Percentiles rank a stretch among this genome's conserved stretches.
Evolutionary conservation across 495 filamentous ascomycete species (phyloP).

Genomic region (Podospora pseudocomata): DNA sequence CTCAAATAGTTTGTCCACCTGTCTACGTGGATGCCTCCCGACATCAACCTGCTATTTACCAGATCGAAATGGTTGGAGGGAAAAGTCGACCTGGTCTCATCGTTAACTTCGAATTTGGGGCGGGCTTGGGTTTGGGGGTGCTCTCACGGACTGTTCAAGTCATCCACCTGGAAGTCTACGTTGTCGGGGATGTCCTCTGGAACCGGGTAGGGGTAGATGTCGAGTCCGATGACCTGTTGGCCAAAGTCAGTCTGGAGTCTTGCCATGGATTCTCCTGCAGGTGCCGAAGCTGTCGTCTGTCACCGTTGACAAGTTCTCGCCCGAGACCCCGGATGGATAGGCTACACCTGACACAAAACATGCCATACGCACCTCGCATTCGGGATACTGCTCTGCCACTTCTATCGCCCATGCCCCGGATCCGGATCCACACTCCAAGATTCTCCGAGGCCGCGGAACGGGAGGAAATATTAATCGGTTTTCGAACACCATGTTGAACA

Average conservation of each 20-base stretch:
- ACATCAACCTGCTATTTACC: conserved; percentile 80
- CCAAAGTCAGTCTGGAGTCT: neutral
- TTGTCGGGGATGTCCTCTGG: conserved; percentile 67
- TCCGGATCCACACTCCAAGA: conserved; percentile 78
- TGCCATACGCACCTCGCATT: conserved; percentile 62
- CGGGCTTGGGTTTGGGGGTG: neutral
- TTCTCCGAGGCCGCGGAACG: conserved; percentile 56
- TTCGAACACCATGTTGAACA: conserved; percentile 73
- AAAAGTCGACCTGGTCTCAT: conserved; percentile 60
- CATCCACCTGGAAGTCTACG: conserved; percentile 72
- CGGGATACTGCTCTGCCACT: conserved; percentile 58
- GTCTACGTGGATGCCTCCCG: conserved; percentile 67
- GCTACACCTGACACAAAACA: neutral
- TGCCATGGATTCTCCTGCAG: neutral
- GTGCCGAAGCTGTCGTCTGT: neutral
- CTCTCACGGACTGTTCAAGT: conserved; percentile 65
- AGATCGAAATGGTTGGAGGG: conserved; percentile 77
- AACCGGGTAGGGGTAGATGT: conserved; percentile 71
- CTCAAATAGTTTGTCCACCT: conserved; percentile 77
- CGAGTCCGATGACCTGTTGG: conserved; percentile 71
- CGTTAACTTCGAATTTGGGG: conserved; percentile 7
- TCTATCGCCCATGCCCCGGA: conserved; percentile 52
- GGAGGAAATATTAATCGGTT: conserved; percentile 76
- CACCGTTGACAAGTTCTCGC: neutral
- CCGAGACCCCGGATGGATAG: neutral